These are phyloP conservation scores for Maudiozyma pseudohumilis DNA, from an alignment of 805 yeast species.

Conservation along the genomic window DNA sequence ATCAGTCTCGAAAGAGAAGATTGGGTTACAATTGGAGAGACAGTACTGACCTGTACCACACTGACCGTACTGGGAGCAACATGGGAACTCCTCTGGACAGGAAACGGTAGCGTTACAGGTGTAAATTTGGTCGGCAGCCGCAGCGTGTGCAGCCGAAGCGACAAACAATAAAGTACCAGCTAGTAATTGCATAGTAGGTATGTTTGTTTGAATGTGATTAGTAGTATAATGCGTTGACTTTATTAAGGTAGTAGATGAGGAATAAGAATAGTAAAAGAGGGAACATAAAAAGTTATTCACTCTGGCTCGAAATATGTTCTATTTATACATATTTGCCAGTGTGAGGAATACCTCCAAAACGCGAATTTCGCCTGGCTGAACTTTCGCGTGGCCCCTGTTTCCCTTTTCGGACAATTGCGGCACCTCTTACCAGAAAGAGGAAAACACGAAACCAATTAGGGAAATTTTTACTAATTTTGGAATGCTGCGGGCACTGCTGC, in stretches of 20 bases:
- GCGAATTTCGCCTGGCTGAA: no score
- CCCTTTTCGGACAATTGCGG: no score
- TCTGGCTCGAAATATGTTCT: no score
- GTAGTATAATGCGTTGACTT: background rate
- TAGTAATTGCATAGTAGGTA: background rate
- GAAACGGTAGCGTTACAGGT: slow-evolving; percentile 42
- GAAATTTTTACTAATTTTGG: no score
- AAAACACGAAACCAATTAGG: no score
- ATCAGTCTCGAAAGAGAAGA: slow-evolving; percentile 44
- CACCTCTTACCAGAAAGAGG: no score
- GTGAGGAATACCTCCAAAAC: no score
- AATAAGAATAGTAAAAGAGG: background rate
- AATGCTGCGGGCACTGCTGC: no score
- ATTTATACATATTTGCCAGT: no score
- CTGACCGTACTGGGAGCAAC: slow-evolving; percentile 73
- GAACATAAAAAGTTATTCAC: no score
- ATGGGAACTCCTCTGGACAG: slow-evolving; percentile 77
- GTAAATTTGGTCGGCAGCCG: slow-evolving; percentile 8
- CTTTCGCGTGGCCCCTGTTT: no score
- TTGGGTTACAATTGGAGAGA: slow-evolving; percentile 81
- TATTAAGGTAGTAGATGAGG: background rate
- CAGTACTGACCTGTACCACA: slow-evolving; percentile 72
- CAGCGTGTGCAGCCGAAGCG: slow-evolving; percentile 1
- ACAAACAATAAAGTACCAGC: background rate
- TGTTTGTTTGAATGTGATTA: background rate